Conservation (phyloP, 768 basidiomycete genomes). For the Boletus pseudo-olivaceus region DNA sequence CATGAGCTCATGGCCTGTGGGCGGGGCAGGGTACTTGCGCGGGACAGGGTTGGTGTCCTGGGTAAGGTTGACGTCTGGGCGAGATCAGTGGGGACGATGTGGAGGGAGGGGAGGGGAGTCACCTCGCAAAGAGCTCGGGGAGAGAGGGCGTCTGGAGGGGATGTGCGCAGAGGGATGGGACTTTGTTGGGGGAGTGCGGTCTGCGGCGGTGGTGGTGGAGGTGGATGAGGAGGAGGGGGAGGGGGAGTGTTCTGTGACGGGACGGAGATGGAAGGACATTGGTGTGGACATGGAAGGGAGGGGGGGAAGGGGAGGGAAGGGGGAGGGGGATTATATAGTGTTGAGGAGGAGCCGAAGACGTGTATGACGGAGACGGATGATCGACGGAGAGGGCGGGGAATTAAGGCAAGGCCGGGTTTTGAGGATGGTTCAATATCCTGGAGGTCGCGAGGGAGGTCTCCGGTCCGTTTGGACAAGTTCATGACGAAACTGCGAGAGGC, state of each 20-base stretch:
- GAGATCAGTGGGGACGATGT: constrained; percentile 14
- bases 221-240: constrained; percentile 60
- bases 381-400: constrained; percentile 24
- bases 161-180: constrained; percentile 22
- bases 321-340: constrained; percentile 25
- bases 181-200: constrained; percentile 37
- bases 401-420: constrained; percentile 2
- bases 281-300: constrained; percentile 38
- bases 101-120: neutral
- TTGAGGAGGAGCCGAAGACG: too few species aligned
- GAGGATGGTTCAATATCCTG: too few species aligned
- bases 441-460: too few species aligned
- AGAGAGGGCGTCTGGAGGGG: constrained; percentile 52
- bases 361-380: too few species aligned
- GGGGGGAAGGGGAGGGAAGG: too few species aligned
- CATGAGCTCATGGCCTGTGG: constrained; percentile 82
- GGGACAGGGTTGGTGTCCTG: constrained; percentile 46
- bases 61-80: constrained; percentile 61
- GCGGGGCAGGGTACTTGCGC: constrained; percentile 69
- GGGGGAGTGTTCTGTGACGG: constrained; percentile 45
- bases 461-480: constrained; percentile 17
- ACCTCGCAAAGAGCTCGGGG: constrained; percentile 65
- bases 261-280: constrained; percentile 54
- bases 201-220: constrained; percentile 44
- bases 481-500: constrained; percentile 22